Conservation (phyloP, 192 early-diverging fungal species). For the Podila clonocystis region DNA sequence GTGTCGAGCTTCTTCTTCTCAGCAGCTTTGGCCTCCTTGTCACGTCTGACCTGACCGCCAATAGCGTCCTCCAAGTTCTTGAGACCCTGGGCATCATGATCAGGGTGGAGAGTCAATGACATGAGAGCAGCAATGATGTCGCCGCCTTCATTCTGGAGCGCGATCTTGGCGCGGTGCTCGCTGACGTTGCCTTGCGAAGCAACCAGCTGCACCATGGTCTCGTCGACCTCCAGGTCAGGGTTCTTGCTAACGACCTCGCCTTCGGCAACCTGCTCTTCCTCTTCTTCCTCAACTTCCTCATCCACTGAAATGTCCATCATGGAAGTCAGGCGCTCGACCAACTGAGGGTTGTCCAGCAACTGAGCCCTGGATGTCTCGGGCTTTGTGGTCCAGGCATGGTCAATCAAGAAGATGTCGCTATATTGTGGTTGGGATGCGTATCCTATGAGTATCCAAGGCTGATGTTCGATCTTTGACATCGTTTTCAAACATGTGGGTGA, state of each 20-base stretch:
- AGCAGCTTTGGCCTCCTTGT: slow-evolving; percentile 48
- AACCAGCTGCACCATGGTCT: slow-evolving; percentile 63
- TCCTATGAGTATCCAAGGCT: not conserved
- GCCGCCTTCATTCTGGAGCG: slow-evolving; percentile 60
- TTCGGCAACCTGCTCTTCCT: slow-evolving; percentile 36
- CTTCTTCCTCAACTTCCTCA: slow-evolving; percentile 49
- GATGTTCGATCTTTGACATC: not conserved
- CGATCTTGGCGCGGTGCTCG: slow-evolving; percentile 62
- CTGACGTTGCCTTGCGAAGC: slow-evolving; percentile 66
- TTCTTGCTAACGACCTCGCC: slow-evolving; percentile 18
- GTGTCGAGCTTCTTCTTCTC: slow-evolving; percentile 41
- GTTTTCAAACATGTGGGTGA: not conserved
- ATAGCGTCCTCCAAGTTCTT: slow-evolving; percentile 53
- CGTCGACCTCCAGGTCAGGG: slow-evolving; percentile 51
- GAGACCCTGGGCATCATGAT: slow-evolving; percentile 51
- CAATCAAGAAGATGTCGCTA: slow-evolving; percentile 74
- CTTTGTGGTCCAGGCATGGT: slow-evolving; percentile 80
- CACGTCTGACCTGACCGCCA: slow-evolving; percentile 54
- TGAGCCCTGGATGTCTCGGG: slow-evolving; percentile 62
- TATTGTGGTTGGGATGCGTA: not conserved
- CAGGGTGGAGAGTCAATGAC: slow-evolving; percentile 51
- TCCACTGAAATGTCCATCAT: slow-evolving; percentile 66
- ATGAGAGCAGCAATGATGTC: slow-evolving; percentile 74
- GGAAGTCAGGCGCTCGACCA: slow-evolving; percentile 70
- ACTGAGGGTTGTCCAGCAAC: slow-evolving; percentile 59